Evolutionary conservation across 352 stramenopile genomes (phyloP).

Genomic region (Plasmopara muralis): DNA sequence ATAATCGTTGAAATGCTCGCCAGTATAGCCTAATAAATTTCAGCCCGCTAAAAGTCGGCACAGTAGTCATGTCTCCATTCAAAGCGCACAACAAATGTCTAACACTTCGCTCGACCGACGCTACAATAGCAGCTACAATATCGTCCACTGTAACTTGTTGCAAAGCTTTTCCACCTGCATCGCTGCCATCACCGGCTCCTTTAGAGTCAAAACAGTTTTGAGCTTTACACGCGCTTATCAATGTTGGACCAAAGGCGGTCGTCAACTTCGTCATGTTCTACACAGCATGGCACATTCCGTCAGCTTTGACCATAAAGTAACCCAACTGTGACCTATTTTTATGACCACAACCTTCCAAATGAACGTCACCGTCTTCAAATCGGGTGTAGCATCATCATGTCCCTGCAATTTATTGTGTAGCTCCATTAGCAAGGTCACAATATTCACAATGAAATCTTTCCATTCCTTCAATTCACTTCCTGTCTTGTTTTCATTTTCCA

Average conservation of each 20-base stretch:
- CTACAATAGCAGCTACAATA: conserved; percentile 21
- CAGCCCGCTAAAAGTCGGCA: conserved; percentile 13
- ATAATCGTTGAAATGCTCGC: conserved; percentile 54
- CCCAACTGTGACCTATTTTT: not conserved
- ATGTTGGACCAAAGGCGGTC: conserved; percentile 15
- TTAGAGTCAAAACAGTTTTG: not conserved
- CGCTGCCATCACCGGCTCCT: not conserved
- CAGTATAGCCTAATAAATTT: conserved; percentile 51
- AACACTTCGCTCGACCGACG: conserved; percentile 25
- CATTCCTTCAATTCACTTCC: not conserved
- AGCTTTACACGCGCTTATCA: conserved; percentile 6
- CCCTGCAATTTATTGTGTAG: conserved; percentile 16
- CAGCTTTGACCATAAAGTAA: not conserved
- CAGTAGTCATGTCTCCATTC: conserved; percentile 1
- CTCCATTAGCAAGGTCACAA: conserved; percentile 16
- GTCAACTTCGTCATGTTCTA: conserved; percentile 46
- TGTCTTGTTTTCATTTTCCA: not conserved
- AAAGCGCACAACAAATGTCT: conserved; percentile 13
- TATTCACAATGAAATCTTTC: conserved; percentile 9
- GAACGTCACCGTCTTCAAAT: conserved; percentile 41
- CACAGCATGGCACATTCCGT: conserved; percentile 4
- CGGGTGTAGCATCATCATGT: conserved; percentile 5
- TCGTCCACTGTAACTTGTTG: conserved; percentile 26
- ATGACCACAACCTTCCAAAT: conserved; percentile 38
- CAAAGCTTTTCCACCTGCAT: not conserved